Conservation (phyloP, 192 early-diverging fungal genomes). For the Gigaspora rosea region DNA sequence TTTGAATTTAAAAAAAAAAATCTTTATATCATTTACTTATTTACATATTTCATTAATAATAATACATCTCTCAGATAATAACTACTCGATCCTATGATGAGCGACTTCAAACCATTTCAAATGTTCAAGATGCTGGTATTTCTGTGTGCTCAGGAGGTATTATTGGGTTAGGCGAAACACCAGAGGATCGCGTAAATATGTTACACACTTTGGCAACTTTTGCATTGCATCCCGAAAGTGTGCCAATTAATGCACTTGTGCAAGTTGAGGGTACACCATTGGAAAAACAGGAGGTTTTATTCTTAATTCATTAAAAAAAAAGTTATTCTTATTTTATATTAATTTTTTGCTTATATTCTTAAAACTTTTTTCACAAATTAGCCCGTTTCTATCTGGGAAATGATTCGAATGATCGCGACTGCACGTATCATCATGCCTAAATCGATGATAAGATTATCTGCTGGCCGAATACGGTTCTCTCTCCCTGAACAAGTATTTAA, state of each 20-base stretch:
- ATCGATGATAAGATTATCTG: constrained; percentile 76
- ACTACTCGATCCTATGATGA: constrained; percentile 82
- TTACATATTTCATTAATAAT: background rate
- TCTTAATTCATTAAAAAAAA: background rate
- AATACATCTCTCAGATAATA: constrained; percentile 52
- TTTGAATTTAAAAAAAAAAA: constrained; percentile 10
- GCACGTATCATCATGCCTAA: constrained; percentile 80
- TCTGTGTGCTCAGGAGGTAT: constrained; percentile 84
- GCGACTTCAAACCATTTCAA: constrained; percentile 69
- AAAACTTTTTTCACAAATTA: constrained; percentile 16
- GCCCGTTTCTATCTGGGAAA: constrained; percentile 81
- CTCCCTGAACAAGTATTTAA: constrained; percentile 56
- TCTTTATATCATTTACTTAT: background rate
- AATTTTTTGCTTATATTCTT: background rate
- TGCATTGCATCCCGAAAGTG: constrained; percentile 72
- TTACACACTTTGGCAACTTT: constrained; percentile 74
- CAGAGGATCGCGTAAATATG: constrained; percentile 73
- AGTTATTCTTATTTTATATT: constrained; percentile 4
- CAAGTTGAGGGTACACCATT: constrained; percentile 83
- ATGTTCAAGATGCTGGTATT: constrained; percentile 77
- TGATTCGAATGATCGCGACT: constrained; percentile 84
- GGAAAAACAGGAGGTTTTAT: constrained; percentile 62
- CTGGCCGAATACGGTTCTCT: constrained; percentile 73
- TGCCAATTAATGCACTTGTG: constrained; percentile 79
- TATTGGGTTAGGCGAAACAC: constrained; percentile 77